A percentile compares a stretch with the other conserved stretches of the same genome.
phyloP scores from a whole-genome alignment of 2,329 filamentous ascomycete genomes.

The Alternaria panax region DNA sequence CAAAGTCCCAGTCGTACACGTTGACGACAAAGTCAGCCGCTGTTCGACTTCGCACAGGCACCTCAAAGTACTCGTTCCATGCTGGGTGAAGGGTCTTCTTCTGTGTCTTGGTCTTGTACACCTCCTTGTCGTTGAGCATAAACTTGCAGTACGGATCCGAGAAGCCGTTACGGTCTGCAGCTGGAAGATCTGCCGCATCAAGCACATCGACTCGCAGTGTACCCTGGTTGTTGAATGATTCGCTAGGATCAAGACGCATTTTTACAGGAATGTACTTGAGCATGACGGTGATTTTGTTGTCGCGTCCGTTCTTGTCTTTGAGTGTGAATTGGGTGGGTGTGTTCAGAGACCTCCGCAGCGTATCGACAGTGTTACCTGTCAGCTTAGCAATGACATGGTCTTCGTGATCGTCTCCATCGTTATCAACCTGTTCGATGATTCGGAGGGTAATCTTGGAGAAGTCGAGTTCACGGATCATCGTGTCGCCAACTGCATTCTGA shows the following conservation, averaged over 20 bases:
- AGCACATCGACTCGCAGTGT: slow-evolving; percentile 92
- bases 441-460: slow-evolving; percentile 92
- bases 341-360: slow-evolving; percentile 88
- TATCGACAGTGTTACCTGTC: slow-evolving; percentile 83
- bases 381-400: slow-evolving; percentile 83
- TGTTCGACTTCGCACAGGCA: slow-evolving; percentile 81
- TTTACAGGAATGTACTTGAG: slow-evolving; percentile 93
- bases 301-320: slow-evolving; percentile 76
- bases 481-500: slow-evolving; percentile 72
- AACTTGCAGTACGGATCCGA: slow-evolving; percentile 98
- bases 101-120: slow-evolving; percentile 93
- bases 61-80: slow-evolving; percentile 97
- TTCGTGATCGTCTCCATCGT: slow-evolving; percentile 70
- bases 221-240: slow-evolving; percentile 99
- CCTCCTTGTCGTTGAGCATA: slow-evolving; percentile 82
- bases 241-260: slow-evolving; percentile 91
- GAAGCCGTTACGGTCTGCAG: slow-evolving; percentile 94
- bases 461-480: slow-evolving; percentile 95
- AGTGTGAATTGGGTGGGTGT: slow-evolving; percentile 85
- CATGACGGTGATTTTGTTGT: slow-evolving; percentile 85
- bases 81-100: slow-evolving; percentile 95
- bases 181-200: slow-evolving; percentile 85
- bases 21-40: slow-evolving; percentile 82
- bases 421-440: slow-evolving; percentile 80
- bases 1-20: slow-evolving; percentile 96